Conservation (phyloP, 768 basidiomycete genomes). For the Xerocomellus amylosporus region DNA sequence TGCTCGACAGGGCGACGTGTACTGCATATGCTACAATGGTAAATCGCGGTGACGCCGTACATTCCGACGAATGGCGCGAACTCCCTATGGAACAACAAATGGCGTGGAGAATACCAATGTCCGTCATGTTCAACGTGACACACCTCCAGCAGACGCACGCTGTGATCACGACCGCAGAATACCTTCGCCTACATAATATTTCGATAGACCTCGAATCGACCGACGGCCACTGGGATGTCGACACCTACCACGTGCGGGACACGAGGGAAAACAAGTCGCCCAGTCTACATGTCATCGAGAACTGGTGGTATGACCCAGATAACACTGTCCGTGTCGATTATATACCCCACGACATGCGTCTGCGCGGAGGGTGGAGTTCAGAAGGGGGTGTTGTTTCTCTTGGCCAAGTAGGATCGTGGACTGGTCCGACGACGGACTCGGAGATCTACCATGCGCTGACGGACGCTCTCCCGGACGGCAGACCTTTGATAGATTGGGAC, state of each 20-base stretch:
- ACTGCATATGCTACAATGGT: slow-evolving; percentile 44
- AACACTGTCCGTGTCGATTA: slow-evolving; percentile 36
- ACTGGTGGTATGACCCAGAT: slow-evolving; percentile 38
- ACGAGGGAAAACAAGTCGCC: slow-evolving; percentile 17
- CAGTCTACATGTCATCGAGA: slow-evolving; percentile 35
- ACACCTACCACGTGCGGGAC: slow-evolving; percentile 31
- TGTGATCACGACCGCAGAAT: slow-evolving; percentile 41
- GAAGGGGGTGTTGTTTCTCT: slow-evolving; percentile 13
- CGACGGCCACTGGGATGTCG: slow-evolving; percentile 38
- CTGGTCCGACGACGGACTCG: slow-evolving; percentile 9
- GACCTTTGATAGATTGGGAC: slow-evolving; percentile 27
- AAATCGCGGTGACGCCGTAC: slow-evolving; percentile 42
- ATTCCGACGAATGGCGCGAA: slow-evolving; percentile 39
- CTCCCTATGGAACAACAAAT: slow-evolving; percentile 38
- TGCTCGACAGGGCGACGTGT: slow-evolving; percentile 31
- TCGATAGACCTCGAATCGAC: slow-evolving; percentile 32
- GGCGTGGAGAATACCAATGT: slow-evolving; percentile 35
- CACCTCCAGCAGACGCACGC: slow-evolving; percentile 36
- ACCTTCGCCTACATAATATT: slow-evolving; percentile 40
- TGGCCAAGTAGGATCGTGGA: slow-evolving; percentile 22
- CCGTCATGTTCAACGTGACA: slow-evolving; percentile 44
- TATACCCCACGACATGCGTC: slow-evolving; percentile 32
- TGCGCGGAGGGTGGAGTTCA: slow-evolving; percentile 31
- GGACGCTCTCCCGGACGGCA: slow-evolving; percentile 4
- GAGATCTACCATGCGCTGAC: slow-evolving; percentile 20